Conservation (phyloP, 257 asterid species). For the Cruciata laevipes region DNA sequence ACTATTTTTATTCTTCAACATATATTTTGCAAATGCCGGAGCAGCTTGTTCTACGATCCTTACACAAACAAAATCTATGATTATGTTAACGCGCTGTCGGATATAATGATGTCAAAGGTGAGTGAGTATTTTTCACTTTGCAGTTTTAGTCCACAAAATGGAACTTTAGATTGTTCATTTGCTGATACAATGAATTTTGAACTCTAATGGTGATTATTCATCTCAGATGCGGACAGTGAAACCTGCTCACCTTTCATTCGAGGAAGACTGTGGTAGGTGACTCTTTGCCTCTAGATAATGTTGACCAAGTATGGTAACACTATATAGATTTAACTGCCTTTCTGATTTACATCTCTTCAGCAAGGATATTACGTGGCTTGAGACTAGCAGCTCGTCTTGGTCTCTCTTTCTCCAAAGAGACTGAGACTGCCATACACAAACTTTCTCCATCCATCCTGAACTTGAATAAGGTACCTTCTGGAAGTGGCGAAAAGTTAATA, state of each 20-base stretch:
- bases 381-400: constrained; percentile 94
- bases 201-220: constrained; percentile 16
- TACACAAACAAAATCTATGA: constrained; percentile 52
- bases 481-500: background rate
- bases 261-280: constrained; percentile 76
- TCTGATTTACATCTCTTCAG: constrained; percentile 29
- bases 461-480: constrained; percentile 43
- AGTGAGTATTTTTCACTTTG: constrained; percentile 21
- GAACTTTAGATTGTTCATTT: background rate
- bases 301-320: constrained; percentile 8
- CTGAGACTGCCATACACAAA: constrained; percentile 56
- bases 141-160: background rate
- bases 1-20: constrained; percentile 17
- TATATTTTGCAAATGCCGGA: constrained; percentile 23
- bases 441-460: constrained; percentile 47
- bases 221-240: constrained; percentile 67
- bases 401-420: constrained; percentile 64
- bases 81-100: constrained; percentile 61
- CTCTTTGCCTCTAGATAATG: constrained; percentile 13
- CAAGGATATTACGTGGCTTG: constrained; percentile 90
- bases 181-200: constrained; percentile 1
- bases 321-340: constrained; percentile 9
- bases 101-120: constrained; percentile 66
- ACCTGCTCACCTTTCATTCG: constrained; percentile 71
- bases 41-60: constrained; percentile 89